A percentile compares a stretch with the other conserved stretches of the same genome.
These are phyloP conservation scores for Vachellia pachyceras DNA, from an alignment of 306 rosid genomes.

Conservation along the genomic window DNA sequence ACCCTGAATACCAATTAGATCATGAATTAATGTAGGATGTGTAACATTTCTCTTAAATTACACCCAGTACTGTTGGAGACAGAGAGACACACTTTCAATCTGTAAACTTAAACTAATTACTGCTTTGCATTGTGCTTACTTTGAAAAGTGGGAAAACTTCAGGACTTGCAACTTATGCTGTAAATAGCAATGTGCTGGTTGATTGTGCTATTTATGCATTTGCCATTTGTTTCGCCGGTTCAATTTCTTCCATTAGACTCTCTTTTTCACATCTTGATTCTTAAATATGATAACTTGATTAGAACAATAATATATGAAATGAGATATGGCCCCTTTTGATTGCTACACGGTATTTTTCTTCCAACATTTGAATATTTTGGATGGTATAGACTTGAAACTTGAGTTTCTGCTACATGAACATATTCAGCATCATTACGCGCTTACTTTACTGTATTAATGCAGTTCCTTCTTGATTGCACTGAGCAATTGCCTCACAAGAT, in stretches of 20 bases:
- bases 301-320: background rate
- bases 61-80: background rate
- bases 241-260: background rate
- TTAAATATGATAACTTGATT: constrained; percentile 26
- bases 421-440: constrained; percentile 8
- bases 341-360: background rate
- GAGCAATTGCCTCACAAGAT: constrained; percentile 96
- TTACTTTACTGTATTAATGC: constrained; percentile 50
- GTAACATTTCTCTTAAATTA: background rate
- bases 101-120: background rate
- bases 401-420: background rate
- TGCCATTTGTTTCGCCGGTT: background rate
- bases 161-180: background rate
- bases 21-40: background rate
- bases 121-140: background rate
- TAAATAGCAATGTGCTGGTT: background rate
- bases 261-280: constrained; percentile 6
- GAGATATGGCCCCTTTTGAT: constrained; percentile 3
- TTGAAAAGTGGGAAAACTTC: background rate
- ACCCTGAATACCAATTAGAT: background rate
- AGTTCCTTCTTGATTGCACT: constrained; percentile 76
- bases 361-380: background rate
- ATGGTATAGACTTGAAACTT: background rate
- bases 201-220: background rate
- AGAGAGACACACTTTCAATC: background rate